Percentiles rank a stretch among this genome's conserved stretches.
phyloP scores from a whole-genome alignment of 345 rosid genomes.

The Salix dunnii region DNA sequence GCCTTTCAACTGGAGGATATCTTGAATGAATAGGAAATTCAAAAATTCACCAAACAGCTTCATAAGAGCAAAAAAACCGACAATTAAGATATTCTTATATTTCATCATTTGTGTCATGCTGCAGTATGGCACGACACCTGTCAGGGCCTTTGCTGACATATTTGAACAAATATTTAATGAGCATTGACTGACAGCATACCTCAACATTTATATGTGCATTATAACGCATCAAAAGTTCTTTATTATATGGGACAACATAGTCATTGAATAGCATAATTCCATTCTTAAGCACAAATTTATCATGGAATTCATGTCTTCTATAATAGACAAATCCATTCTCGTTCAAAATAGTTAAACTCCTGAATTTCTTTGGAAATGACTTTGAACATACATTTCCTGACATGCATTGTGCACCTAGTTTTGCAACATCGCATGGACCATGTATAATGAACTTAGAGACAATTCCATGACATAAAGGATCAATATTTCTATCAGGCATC shows the following conservation, averaged over 20 bases:
- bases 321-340: neutral
- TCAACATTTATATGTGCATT: neutral
- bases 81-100: neutral
- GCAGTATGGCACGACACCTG: too few relatives aligned
- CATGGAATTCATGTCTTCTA: neutral
- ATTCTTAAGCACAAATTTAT: neutral
- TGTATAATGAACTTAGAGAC: too few relatives aligned
- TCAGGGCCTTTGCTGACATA: neutral
- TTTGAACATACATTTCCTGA: neutral
- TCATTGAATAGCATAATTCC: neutral
- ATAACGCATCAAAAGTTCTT: neutral
- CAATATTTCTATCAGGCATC: rapidly evolving
- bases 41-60: neutral
- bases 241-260: neutral
- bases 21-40: neutral
- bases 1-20: neutral
- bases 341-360: neutral
- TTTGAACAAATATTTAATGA: neutral
- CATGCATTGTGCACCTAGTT: neutral
- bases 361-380: neutral
- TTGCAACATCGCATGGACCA: neutral
- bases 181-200: neutral
- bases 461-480: neutral
- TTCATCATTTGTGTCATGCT: neutral
- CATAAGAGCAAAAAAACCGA: neutral